Percentiles rank a stretch among this genome's conserved stretches.
phyloP scores from a whole-genome alignment of 148 eudicot species.

The Nepenthes gracilis region DNA sequence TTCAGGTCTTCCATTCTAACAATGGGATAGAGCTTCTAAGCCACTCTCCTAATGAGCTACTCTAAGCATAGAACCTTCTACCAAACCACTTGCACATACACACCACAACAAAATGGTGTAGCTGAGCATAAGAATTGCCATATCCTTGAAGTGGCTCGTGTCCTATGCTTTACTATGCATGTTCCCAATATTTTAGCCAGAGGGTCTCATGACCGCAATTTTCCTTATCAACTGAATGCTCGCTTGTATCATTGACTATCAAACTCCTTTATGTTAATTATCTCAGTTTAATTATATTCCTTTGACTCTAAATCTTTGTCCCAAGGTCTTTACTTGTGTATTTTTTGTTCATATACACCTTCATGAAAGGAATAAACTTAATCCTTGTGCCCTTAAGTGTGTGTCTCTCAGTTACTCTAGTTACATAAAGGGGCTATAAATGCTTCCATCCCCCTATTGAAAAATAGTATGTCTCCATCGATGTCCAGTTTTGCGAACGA shows the following conservation, averaged over 20 bases:
- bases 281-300: too few species aligned
- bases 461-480: constrained; percentile 1
- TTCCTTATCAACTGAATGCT: too few species aligned
- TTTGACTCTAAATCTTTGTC: not conserved
- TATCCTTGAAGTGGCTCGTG: not conserved
- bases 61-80: not conserved
- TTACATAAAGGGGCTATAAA: not conserved
- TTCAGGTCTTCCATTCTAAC: not conserved
- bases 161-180: not conserved
- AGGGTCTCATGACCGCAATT: not conserved
- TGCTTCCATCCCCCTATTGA: not conserved
- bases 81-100: not conserved
- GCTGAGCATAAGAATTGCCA: not conserved
- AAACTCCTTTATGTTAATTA: too few species aligned
- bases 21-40: not conserved
- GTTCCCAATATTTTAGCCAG: not conserved
- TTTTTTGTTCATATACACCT: not conserved
- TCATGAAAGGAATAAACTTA: not conserved
- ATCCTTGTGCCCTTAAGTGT: constrained; percentile 1
- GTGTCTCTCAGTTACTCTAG: not conserved
- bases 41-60: too few species aligned
- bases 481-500: not conserved
- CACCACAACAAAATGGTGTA: not conserved
- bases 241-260: too few species aligned
- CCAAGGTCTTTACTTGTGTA: not conserved